Evolutionary conservation across 1,284 basidiomycete genomes (phyloP), one percentile per base, ranked within the genome.

Genomic region (Veloboletus limbatus): DNA sequence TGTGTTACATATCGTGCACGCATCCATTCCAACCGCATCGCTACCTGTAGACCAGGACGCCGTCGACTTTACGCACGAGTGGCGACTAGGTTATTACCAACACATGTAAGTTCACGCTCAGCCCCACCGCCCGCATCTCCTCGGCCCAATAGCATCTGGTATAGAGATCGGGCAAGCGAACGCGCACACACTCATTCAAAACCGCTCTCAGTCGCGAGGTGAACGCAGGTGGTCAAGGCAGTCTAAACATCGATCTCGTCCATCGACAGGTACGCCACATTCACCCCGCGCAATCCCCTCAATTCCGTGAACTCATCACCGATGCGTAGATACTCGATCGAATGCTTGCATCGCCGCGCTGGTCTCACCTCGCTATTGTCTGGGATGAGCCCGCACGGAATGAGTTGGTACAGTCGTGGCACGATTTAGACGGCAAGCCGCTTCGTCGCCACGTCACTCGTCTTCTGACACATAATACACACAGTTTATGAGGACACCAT

Each of bases 401-500:
- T 8, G 58, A 76, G 2, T 58, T 83, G 6, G 77, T 73, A 14
- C 55, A 71, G 7, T 62, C 71, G 6, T 85, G 82, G 81, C 82
- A 85, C 56, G 59, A 71, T 11, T 58, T 85, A 1, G 60, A 75
- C 11, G 76, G 81, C 77, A 49, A 30, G 54, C 17, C 2, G 2
- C 28, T 13, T 24, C 16, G 3, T 32, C 28, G 6, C 8, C 25
- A 2, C 18, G 1, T 13, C 20, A 11, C 8, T 14, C 20, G 2
- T 1, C 3, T 32, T 25, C 43, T 36, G 14, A 18, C 31, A 22
- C 6, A 10, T 8, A n/a, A 2, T 31, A 6, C 10, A 16, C 14
- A 18, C 34, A 82, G 82, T 72, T 3, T 85, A 82, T 77, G 69
- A 76, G 0, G 82, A 85, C 55, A 56, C 74, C 6, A 58, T 71